A percentile compares a stretch with the other conserved stretches of the same genome.
phyloP scores from a whole-genome alignment of 257 asterid genomes.

The Eucommia ulmoides region DNA sequence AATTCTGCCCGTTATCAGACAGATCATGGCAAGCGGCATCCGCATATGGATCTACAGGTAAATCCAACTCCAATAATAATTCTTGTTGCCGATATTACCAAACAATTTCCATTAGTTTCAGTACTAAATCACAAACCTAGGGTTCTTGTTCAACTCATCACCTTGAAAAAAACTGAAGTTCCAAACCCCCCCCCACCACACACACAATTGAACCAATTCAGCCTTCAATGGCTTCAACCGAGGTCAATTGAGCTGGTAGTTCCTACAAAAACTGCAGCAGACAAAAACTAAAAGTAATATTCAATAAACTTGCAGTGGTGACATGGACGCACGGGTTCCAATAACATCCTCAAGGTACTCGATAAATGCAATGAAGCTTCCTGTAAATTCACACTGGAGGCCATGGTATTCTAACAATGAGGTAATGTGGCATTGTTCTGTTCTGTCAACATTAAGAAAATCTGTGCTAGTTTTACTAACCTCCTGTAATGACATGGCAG shows the following conservation, averaged over 20 bases:
- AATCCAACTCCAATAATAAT: background rate
- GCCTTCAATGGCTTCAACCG: background rate
- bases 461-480: background rate
- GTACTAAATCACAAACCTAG: background rate
- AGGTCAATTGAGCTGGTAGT: background rate
- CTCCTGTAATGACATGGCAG: background rate
- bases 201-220: background rate
- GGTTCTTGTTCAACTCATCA: background rate
- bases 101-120: background rate
- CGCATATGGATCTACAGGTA: constrained; percentile 20
- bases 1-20: constrained; percentile 14
- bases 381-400: constrained; percentile 28
- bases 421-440: constrained; percentile 6
- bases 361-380: constrained; percentile 17
- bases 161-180: background rate
- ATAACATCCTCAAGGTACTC: constrained; percentile 32
- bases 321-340: constrained; percentile 23
- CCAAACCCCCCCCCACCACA: background rate
- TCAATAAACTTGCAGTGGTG: constrained; percentile 21
- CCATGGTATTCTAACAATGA: constrained; percentile 31
- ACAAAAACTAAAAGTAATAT: background rate
- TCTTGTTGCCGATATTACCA: background rate
- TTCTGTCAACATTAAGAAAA: background rate
- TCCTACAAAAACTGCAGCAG: background rate
- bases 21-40: constrained; percentile 19